Percentiles rank a stretch among this genome's conserved stretches.
Evolutionary conservation across 2,329 filamentous ascomycete genomes (phyloP).

Genomic region (Penicillium sclerotigenum): DNA sequence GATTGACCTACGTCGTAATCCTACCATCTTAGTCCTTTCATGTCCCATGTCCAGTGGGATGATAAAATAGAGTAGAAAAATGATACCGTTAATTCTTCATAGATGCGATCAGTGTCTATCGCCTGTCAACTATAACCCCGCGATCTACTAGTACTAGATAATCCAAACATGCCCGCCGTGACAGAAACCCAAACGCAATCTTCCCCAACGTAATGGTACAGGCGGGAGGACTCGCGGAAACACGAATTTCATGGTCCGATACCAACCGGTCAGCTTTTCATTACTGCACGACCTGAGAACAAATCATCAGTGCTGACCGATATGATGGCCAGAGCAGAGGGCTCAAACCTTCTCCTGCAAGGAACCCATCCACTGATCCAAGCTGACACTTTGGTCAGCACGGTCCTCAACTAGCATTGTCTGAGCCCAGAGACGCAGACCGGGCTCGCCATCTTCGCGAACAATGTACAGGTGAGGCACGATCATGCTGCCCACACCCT

Average conservation of each 20-base stretch:
- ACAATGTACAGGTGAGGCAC: constrained; percentile 91
- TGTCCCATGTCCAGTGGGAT: not conserved
- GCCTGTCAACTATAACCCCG: constrained; percentile 2
- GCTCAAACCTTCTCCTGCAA: constrained; percentile 85
- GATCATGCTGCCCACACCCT: constrained; percentile 89
- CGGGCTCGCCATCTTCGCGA: constrained; percentile 92
- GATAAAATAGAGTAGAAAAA: not conserved
- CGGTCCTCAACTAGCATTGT: constrained; percentile 92
- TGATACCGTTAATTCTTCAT: constrained; percentile 5
- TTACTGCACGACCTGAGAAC: constrained; percentile 14
- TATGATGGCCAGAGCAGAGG: constrained; percentile 6
- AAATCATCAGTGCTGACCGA: constrained; percentile 7
- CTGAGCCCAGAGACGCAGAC: constrained; percentile 93
- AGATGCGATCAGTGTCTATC: constrained; percentile 5
- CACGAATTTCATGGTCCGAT: not conserved
- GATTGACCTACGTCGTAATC: not conserved
- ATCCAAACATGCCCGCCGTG: constrained; percentile 11
- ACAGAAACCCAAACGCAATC: constrained; percentile 11
- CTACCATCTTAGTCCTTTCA: not conserved
- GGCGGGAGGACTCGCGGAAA: constrained; percentile 5
- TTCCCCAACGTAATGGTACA: constrained; percentile 21
- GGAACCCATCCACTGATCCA: constrained; percentile 87
- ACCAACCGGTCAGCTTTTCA: not conserved
- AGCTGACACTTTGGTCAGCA: constrained; percentile 88
- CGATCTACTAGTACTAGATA: constrained; percentile 21